Conservation (phyloP, 805 yeast genomes). For the Geotrichum ghanense region DNA sequence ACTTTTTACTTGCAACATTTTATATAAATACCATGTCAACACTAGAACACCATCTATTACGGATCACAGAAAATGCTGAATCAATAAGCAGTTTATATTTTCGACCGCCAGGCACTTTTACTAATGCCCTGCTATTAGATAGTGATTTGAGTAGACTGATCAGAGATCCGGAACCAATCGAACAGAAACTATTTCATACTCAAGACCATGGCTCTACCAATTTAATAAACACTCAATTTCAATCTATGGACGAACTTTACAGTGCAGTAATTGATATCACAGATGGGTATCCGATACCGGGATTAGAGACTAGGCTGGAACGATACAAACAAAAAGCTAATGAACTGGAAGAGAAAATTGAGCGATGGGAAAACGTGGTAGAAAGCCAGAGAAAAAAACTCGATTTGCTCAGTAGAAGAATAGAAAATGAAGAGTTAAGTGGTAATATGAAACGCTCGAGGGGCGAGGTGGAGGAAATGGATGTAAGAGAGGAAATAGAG, state of each 20-base stretch:
- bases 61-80: slow-evolving; percentile 31
- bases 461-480: not conserved
- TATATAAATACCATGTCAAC: not conserved
- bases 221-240: not conserved
- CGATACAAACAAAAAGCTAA: slow-evolving; percentile 25
- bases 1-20: too few species aligned
- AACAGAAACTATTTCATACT: slow-evolving; percentile 34
- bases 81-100: slow-evolving; percentile 36
- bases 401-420: not conserved
- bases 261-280: slow-evolving; percentile 30
- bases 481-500: not conserved
- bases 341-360: slow-evolving; percentile 29
- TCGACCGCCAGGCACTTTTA: slow-evolving; percentile 49
- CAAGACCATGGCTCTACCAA: not conserved
- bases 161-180: slow-evolving; percentile 46
- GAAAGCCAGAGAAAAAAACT: slow-evolving; percentile 35
- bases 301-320: slow-evolving; percentile 24
- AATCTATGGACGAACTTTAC: slow-evolving; percentile 31
- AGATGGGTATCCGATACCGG: slow-evolving; percentile 29
- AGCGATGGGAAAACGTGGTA: slow-evolving; percentile 32
- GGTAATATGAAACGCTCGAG: not conserved
- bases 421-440: not conserved
- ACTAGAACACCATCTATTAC: slow-evolving; percentile 23
- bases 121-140: slow-evolving; percentile 45
- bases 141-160: slow-evolving; percentile 46